phyloP scores from a whole-genome alignment of 441 rosid genomes.

The Arabidopsis lyrata region DNA sequence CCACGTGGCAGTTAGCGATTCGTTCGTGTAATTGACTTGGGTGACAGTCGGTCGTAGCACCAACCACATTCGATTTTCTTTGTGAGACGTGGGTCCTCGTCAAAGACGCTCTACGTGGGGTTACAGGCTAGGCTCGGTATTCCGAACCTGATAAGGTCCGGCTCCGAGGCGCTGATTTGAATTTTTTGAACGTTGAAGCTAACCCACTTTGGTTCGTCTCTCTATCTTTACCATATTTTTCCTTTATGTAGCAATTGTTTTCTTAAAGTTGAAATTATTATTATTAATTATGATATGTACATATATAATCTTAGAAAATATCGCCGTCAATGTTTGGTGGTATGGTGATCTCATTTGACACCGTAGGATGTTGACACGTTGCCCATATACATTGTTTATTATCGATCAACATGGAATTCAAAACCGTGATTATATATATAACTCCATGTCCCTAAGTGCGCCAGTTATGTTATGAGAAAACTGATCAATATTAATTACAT shows the following conservation, averaged over 20 bases:
- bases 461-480: slow-evolving; percentile 1
- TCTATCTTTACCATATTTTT: not conserved
- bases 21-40: not conserved
- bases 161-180: slow-evolving; percentile 65
- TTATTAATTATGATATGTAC: too few species aligned
- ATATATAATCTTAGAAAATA: slow-evolving; percentile 6
- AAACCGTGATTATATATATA: slow-evolving; percentile 13
- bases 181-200: slow-evolving; percentile 77
- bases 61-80: slow-evolving; percentile 38
- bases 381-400: slow-evolving; percentile 40
- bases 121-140: slow-evolving; percentile 21
- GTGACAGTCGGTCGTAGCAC: slow-evolving; percentile 35
- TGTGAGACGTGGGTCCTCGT: slow-evolving; percentile 59
- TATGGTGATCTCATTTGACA: slow-evolving; percentile 33
- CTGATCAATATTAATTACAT: not conserved
- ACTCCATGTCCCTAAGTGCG: slow-evolving; percentile 8
- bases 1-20: slow-evolving; percentile 38
- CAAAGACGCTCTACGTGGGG: slow-evolving; percentile 61
- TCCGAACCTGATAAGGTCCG: slow-evolving; percentile 55
- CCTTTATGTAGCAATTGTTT: not conserved
- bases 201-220: slow-evolving; percentile 24
- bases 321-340: slow-evolving; percentile 43
- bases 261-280: not conserved
- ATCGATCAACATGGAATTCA: slow-evolving; percentile 23
- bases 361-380: slow-evolving; percentile 35